Evolutionary conservation across 768 basidiomycete species (phyloP).

Genomic region (Chalciporus piperatus): DNA sequence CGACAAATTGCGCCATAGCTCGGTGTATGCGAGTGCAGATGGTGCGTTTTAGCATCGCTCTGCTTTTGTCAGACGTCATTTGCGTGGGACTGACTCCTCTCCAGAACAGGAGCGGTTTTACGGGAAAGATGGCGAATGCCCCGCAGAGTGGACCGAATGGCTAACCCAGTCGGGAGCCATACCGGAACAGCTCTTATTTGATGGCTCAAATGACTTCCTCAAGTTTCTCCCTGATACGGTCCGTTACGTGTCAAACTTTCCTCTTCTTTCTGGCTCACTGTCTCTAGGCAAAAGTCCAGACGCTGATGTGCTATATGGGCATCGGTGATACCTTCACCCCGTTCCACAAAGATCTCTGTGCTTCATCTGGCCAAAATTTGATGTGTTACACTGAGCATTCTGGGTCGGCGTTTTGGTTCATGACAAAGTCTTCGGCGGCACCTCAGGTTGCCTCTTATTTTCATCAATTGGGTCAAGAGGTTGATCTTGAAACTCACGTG

Average conservation of each 20-base stretch:
- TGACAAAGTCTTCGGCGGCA: slow-evolving; percentile 65
- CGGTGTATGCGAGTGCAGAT: slow-evolving; percentile 35
- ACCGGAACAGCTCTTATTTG: slow-evolving; percentile 51
- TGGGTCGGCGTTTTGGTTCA: slow-evolving; percentile 84
- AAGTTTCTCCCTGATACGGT: slow-evolving; percentile 53
- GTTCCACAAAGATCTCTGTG: slow-evolving; percentile 82
- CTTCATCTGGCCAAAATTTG: slow-evolving; percentile 80
- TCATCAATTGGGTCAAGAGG: slow-evolving; percentile 36
- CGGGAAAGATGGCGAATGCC: slow-evolving; percentile 77
- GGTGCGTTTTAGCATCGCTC: slow-evolving; percentile 30
- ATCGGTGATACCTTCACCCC: slow-evolving; percentile 82
- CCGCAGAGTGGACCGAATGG: slow-evolving; percentile 62
- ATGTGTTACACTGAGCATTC: slow-evolving; percentile 78
- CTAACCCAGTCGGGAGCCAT: slow-evolving; percentile 45
- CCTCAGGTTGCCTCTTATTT: slow-evolving; percentile 59
- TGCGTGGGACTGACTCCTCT: neutral
- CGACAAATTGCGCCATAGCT: slow-evolving; percentile 35
- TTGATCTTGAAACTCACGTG: slow-evolving; percentile 74
- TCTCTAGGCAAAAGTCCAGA: slow-evolving; percentile 59
- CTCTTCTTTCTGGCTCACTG: slow-evolving; percentile 1
- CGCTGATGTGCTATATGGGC: slow-evolving; percentile 84
- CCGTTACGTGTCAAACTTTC: slow-evolving; percentile 15
- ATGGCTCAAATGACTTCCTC: slow-evolving; percentile 55
- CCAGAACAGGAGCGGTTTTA: slow-evolving; percentile 64
- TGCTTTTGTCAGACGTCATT: neutral